Percentiles rank a stretch among this genome's conserved stretches.
These are phyloP conservation scores for Syncephalastrum racemosum DNA, from an alignment of 371 early-diverging fungal genomes.

Conservation along the genomic window DNA sequence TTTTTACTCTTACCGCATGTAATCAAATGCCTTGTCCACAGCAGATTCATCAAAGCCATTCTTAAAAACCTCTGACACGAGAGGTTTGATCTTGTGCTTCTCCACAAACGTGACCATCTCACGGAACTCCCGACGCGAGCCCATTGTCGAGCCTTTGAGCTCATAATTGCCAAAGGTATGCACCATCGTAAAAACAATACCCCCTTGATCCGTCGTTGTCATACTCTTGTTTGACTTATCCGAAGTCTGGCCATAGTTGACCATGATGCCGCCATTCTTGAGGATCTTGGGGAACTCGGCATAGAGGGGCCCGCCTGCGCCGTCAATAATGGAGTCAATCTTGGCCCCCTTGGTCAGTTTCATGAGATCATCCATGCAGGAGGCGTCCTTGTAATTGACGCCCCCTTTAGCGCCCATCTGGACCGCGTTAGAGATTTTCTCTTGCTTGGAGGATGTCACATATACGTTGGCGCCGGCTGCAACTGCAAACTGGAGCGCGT, in stretches of 20 bases:
- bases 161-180: conserved; percentile 59
- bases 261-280: conserved; percentile 55
- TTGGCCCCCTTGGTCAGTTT: conserved; percentile 32
- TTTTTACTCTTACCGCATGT: conserved; percentile 46
- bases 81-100: conserved; percentile 56
- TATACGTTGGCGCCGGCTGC: conserved; percentile 69
- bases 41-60: conserved; percentile 46
- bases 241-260: conserved; percentile 59
- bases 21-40: conserved; percentile 53
- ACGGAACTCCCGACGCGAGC: conserved; percentile 60
- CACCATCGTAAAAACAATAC: conserved; percentile 50
- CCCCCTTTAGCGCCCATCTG: conserved; percentile 70
- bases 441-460: conserved; percentile 66
- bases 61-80: conserved; percentile 57
- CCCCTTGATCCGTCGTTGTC: conserved; percentile 21
- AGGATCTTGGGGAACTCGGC: conserved; percentile 36
- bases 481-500: conserved; percentile 67
- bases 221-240: conserved; percentile 5
- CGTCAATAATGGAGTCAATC: conserved; percentile 67
- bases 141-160: conserved; percentile 66
- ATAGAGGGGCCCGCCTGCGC: conserved; percentile 64
- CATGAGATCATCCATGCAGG: conserved; percentile 52
- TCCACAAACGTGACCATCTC: conserved; percentile 66
- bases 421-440: conserved; percentile 63
- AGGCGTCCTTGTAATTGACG: conserved; percentile 65